Conservation (phyloP, 2,329 filamentous ascomycete genomes). For the Botryotinia globosa region DNA sequence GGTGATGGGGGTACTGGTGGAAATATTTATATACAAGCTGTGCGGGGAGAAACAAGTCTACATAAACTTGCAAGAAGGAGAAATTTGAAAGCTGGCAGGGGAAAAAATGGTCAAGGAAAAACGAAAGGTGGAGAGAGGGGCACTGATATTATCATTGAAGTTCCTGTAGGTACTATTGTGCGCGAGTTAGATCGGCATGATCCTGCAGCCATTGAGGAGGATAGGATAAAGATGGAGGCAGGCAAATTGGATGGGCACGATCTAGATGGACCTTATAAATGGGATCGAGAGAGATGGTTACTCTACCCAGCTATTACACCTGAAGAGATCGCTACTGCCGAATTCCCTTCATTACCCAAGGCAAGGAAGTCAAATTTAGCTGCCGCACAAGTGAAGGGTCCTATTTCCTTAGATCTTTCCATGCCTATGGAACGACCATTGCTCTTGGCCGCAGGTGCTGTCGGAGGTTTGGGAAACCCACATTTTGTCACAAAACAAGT, state of each 20-base stretch:
- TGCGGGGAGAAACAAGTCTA: constrained; percentile 85
- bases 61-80: constrained; percentile 83
- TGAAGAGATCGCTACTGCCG: constrained; percentile 61
- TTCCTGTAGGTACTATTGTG: constrained; percentile 89
- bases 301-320: constrained; percentile 77
- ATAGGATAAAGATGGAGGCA: constrained; percentile 40
- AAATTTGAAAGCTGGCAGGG: constrained; percentile 69
- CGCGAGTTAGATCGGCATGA: constrained; percentile 78
- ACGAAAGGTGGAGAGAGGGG: constrained; percentile 73
- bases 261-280: constrained; percentile 40
- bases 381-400: constrained; percentile 61
- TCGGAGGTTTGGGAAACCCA: constrained; percentile 89
- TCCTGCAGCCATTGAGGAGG: constrained; percentile 68
- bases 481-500: constrained; percentile 81
- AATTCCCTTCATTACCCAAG: constrained; percentile 56
- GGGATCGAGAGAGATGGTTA: constrained; percentile 71
- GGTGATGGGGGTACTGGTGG: constrained; percentile 92
- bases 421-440: constrained; percentile 79
- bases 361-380: constrained; percentile 56
- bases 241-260: constrained; percentile 40
- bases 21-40: constrained; percentile 90
- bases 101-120: constrained; percentile 76
- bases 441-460: constrained; percentile 79
- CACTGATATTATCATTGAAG: constrained; percentile 81
- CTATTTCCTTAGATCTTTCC: constrained; percentile 70